Base-by-base conservation (phyloP, 441 rosid species). In the Pelargonium cotyledonis region DNA sequence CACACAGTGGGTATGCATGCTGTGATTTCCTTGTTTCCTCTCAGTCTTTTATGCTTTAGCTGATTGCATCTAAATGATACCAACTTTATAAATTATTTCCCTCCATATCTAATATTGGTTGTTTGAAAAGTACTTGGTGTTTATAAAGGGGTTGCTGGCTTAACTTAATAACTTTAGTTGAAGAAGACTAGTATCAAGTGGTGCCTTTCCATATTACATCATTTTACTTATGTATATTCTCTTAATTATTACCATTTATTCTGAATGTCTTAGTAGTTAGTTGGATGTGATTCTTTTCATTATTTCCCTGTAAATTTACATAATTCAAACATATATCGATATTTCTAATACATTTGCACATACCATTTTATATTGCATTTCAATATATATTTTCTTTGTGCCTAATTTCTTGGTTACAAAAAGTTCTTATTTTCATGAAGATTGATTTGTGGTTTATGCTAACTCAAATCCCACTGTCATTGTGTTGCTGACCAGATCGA, bases 1-100 rank as follows among this genome's bases (percentile, higher is more conserved):
- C 95, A 29, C 98, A 94, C 75, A 89, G 98, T 64, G 98, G 98
- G 98, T 92, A 85, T 21, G 84, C 79, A 77, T 81, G 79, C 84
- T 68, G 5, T 29, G 11, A 68, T 69, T 76, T 79, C 71, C 49
- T 78, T 68, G 18, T 6, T 49, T 9, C 7, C 57, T 49, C 15
- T 49, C 5, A 5, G 4, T 49, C 57, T 49, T 49, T 14, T 12
- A 6, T 49, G 14, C 73, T 68, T 75, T 82, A 26, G 63, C 65
- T 80, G 76, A 76, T 69, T 71, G 43, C 31, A 29, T 29, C 67
- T 14, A 78, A 74, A 75, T 80, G 81, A 80, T 81, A 65, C 57
- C 70, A 71, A 70, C 79, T 79, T 80, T 78, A 66, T 65, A 75
- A 76, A 53, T 70, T 68, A 66, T 70, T 73, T 74, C 68, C 55